Evolutionary conservation across 768 basidiomycete genomes (phyloP), one percentile per base, ranked within the genome.

Genomic region (Naganishia friedmannii): DNA sequence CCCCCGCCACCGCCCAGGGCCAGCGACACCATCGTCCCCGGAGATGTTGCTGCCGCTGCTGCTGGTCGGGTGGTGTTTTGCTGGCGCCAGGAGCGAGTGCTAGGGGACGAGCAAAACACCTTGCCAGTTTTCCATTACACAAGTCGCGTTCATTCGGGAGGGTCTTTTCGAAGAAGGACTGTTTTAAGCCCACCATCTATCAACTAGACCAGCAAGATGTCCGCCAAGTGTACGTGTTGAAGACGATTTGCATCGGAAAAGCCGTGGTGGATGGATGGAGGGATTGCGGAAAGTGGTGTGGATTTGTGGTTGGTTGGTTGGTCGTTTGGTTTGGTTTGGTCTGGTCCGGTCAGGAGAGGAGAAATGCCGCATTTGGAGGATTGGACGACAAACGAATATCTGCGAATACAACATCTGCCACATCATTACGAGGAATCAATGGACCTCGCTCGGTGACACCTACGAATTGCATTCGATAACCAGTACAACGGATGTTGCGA

Each of bases 221-320:
- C 76, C 72, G 76, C 76, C 71, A 77, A 77, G 70, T 68, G 76
- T 77, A 66, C 74, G 76, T 75, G 57, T 32, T 15, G 54, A 23
- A 21, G 23, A 17, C 29, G 57, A 39, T 39, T 39, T 55, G n/a
- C n/a, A n/a, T n/a, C n/a, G 69, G 66, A 56, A 51, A 42, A 56
- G 58, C 26, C 5, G 21, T 46, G 66, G 65, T 53, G 53, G 58
- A 37, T 3, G 42, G 63, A n/a, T n/a, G n/a, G 60, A 55, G 32
- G 31, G 39, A 32, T 23, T 55, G 2, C 53, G 23, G 57, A 15
- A n/a, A 60, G 56, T 23, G 15, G 23, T 46, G 45, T 39, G 28
- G 19, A 66, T 28, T n/a, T 26, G 26, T 45, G 29, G 32, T 37
- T 39, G 26, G 23, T 23, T n/a, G n/a, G n/a, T 48, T 39, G n/a